Percentiles rank a stretch among this genome's conserved stretches.
These are phyloP conservation scores for Chiua virens DNA, from an alignment of 768 basidiomycete genomes.

Conservation along the genomic window DNA sequence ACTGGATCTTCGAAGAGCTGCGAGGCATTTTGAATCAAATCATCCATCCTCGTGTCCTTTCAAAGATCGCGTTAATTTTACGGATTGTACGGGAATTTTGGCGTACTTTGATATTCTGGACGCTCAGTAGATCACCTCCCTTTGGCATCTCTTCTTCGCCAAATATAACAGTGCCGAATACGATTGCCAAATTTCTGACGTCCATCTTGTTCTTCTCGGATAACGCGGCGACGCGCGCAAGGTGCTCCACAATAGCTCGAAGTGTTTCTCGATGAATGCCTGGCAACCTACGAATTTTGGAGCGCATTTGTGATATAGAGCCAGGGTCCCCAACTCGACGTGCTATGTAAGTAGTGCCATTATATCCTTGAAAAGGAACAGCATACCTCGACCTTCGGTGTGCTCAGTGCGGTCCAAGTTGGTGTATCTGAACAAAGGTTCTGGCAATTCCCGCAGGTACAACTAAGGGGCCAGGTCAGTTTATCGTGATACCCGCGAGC, in stretches of 20 bases:
- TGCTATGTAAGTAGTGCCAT: background rate
- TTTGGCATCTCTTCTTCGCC: slow-evolving; percentile 90
- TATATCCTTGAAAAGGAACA: background rate
- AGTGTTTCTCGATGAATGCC: slow-evolving; percentile 84
- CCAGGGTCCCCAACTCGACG: slow-evolving; percentile 62
- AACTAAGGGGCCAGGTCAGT: slow-evolving; percentile 40
- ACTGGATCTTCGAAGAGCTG: slow-evolving; percentile 64
- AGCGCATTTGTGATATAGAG: slow-evolving; percentile 75
- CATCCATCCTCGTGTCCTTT: slow-evolving; percentile 78
- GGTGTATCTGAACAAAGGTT: slow-evolving; percentile 83
- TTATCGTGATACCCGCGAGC: background rate
- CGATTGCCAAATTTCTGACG: slow-evolving; percentile 86
- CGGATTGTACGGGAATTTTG: slow-evolving; percentile 31
- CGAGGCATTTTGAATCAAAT: slow-evolving; percentile 70
- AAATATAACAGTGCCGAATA: slow-evolving; percentile 86
- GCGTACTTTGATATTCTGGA: slow-evolving; percentile 73
- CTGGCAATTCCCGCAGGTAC: slow-evolving; percentile 85
- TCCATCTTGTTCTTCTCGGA: slow-evolving; percentile 91
- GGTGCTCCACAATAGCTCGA: slow-evolving; percentile 78
- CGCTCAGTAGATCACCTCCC: slow-evolving; percentile 68
- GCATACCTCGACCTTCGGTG: slow-evolving; percentile 70
- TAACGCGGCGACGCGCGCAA: slow-evolving; percentile 65
- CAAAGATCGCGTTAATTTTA: slow-evolving; percentile 11
- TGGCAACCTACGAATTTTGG: slow-evolving; percentile 82
- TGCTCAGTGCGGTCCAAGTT: slow-evolving; percentile 81